A percentile compares a stretch with the other conserved stretches of the same genome.
Evolutionary conservation across 257 asterid genomes (phyloP).

Genomic region (Gynochthodes officinalis): DNA sequence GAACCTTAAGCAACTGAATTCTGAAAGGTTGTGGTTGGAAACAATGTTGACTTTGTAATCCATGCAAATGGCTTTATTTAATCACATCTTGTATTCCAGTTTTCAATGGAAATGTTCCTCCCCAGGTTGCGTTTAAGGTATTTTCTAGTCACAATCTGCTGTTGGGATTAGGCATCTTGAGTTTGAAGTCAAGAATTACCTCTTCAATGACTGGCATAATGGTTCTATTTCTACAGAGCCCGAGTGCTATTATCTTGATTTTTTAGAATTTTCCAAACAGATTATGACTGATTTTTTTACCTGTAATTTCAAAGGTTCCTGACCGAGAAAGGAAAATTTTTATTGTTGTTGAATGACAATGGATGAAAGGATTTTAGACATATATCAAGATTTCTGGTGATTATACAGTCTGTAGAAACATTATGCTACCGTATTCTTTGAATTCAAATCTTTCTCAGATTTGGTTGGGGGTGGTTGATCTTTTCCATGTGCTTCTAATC

Average conservation of each 20-base stretch:
- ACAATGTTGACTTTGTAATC: not conserved
- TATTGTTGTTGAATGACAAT: not conserved
- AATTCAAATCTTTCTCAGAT: not conserved
- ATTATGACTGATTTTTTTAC: not conserved
- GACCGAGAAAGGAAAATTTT: not conserved
- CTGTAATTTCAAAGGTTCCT: not conserved
- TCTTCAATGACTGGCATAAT: not conserved
- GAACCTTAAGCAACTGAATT: not conserved
- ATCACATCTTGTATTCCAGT: not conserved
- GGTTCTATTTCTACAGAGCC: not conserved
- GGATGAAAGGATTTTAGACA: not conserved
- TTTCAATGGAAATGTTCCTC: not conserved
- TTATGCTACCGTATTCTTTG: not conserved
- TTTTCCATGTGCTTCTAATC: not conserved
- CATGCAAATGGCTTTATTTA: not conserved
- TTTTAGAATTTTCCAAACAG: not conserved
- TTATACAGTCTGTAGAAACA: not conserved
- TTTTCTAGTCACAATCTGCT: not conserved
- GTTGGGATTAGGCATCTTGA: conserved; percentile 1
- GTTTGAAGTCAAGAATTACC: not conserved
- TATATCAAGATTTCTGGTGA: not conserved
- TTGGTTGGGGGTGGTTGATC: not conserved
- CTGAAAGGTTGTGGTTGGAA: not conserved
- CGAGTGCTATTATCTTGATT: not conserved
- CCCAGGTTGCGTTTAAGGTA: too few relatives aligned